phyloP scores from a whole-genome alignment of 495 filamentous ascomycete genomes.

The Hypoxylon rickii region DNA sequence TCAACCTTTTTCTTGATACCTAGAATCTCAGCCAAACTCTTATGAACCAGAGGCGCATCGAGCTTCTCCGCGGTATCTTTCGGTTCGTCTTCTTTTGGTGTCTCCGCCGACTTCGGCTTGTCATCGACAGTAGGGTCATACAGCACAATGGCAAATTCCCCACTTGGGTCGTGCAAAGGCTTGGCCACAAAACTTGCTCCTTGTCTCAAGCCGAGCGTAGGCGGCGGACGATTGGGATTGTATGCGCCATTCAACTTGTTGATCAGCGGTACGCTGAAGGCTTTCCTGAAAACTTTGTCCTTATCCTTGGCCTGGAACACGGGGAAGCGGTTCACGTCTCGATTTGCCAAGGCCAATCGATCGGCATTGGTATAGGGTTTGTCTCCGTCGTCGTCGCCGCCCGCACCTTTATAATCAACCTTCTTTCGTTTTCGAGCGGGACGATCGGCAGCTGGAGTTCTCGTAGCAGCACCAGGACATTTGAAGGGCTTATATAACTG shows the following conservation, averaged over 20 bases:
- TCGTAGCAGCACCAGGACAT: conserved; percentile 82
- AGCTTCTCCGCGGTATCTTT: conserved; percentile 60
- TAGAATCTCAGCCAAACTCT: conserved; percentile 93
- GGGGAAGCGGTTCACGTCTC: conserved; percentile 87
- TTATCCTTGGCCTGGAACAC: conserved; percentile 92
- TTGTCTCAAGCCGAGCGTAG: conserved; percentile 81
- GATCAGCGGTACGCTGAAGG: conserved; percentile 84
- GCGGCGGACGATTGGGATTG: conserved; percentile 76
- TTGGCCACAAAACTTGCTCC: conserved; percentile 87
- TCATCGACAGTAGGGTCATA: conserved; percentile 96
- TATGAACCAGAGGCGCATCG: conserved; percentile 84
- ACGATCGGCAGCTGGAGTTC: conserved; percentile 73
- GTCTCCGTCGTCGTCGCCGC: conserved; percentile 71
- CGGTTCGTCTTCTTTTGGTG: conserved; percentile 56
- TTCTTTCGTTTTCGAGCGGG: conserved; percentile 86
- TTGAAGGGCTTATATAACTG: conserved; percentile 86
- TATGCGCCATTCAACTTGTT: conserved; percentile 77
- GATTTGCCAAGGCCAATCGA: conserved; percentile 79
- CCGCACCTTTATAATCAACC: conserved; percentile 86
- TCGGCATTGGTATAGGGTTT: conserved; percentile 90
- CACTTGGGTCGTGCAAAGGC: conserved; percentile 90
- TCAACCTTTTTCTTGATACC: conserved; percentile 90
- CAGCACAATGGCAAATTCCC: conserved; percentile 94
- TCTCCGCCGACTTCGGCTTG: conserved; percentile 61
- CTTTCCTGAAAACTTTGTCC: conserved; percentile 73